phyloP scores from a whole-genome alignment of 139 green algal genomes.

The Volvox reticuliferus region DNA sequence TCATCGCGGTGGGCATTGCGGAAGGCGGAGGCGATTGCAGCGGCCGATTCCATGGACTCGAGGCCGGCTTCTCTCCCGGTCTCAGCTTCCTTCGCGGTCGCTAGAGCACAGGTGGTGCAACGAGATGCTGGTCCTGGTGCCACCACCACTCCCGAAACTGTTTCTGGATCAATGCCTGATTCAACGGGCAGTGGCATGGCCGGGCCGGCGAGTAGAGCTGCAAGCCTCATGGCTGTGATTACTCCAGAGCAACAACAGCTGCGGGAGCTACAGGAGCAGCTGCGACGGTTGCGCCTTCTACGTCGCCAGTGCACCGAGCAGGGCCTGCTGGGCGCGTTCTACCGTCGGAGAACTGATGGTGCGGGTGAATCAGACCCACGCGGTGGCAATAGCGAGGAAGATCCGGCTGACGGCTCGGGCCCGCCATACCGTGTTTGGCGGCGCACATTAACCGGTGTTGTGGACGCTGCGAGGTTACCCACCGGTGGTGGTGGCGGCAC shows the following conservation, averaged over 20 bases:
- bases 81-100: background rate
- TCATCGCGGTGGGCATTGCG: background rate
- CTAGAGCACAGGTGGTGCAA: background rate
- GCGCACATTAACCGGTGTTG: background rate
- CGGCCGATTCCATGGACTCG: background rate
- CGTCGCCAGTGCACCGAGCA: background rate
- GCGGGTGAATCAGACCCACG: background rate
- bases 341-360: background rate
- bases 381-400: too few species aligned
- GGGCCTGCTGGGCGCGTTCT: background rate
- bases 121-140: background rate
- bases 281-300: background rate
- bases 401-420: background rate
- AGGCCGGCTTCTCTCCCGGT: background rate
- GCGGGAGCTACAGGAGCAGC: background rate
- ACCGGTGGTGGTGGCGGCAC: background rate
- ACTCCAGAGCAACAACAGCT: background rate
- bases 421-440: background rate
- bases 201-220: background rate
- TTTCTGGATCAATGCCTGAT: too few species aligned
- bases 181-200: background rate
- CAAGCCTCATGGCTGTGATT: background rate
- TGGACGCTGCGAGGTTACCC: background rate
- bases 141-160: background rate
- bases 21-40: constrained; percentile 2